These are phyloP conservation scores for Peniophora sp. DNA, from an alignment of 1,284 basidiomycete species.

Conservation along the genomic window DNA sequence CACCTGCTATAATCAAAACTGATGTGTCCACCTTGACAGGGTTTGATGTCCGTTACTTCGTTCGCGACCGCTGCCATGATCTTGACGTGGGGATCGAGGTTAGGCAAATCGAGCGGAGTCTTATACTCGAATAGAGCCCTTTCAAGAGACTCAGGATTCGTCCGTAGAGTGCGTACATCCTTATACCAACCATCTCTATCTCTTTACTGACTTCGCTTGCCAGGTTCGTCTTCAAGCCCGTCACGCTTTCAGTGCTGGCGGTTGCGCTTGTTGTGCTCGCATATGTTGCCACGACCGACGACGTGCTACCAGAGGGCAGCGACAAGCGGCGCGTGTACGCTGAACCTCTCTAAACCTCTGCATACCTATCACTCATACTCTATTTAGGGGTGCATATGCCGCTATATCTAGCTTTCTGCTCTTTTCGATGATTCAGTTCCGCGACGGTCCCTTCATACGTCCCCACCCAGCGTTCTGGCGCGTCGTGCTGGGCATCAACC, in stretches of 20 bases:
- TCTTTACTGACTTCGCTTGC: slow-evolving; percentile 5
- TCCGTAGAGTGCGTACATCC: slow-evolving; percentile 59
- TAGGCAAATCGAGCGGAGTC: slow-evolving; percentile 75
- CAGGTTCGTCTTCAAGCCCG: slow-evolving; percentile 79
- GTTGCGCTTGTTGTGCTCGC: slow-evolving; percentile 58
- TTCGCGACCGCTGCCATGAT: background rate
- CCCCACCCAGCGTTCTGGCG: slow-evolving; percentile 62
- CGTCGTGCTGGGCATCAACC: slow-evolving; percentile 65
- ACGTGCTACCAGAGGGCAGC: slow-evolving; percentile 68
- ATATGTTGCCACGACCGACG: slow-evolving; percentile 72
- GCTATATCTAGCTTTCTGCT: slow-evolving; percentile 60
- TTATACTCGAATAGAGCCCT: slow-evolving; percentile 73
- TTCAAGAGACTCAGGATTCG: slow-evolving; percentile 75
- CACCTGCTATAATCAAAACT: slow-evolving; percentile 5
- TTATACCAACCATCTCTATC: slow-evolving; percentile 6
- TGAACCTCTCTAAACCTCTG: slow-evolving; percentile 1
- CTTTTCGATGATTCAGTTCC: slow-evolving; percentile 80
- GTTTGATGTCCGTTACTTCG: slow-evolving; percentile 37
- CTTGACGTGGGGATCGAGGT: slow-evolving; percentile 5
- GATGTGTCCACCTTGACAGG: slow-evolving; percentile 23
- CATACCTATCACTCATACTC: background rate
- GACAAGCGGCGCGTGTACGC: slow-evolving; percentile 74
- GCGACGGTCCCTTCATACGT: slow-evolving; percentile 59
- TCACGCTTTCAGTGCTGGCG: slow-evolving; percentile 66
- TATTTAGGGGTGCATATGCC: slow-evolving; percentile 40